Evolutionary conservation across 805 yeast genomes (phyloP), one percentile per base, ranked within the genome.

Genomic region (Metschnikowia continentalis): DNA sequence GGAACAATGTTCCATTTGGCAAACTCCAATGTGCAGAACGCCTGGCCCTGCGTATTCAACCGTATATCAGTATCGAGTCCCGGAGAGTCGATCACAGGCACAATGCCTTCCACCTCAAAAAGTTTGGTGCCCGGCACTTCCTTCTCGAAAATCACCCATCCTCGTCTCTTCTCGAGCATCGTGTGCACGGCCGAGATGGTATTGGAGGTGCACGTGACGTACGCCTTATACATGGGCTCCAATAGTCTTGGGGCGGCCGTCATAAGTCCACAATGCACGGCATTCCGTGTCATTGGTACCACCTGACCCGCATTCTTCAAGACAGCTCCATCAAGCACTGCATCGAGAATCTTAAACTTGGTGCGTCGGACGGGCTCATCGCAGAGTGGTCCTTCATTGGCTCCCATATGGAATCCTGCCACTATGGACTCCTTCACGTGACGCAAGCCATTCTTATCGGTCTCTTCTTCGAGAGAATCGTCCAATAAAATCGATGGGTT

Each of bases 61-160:
- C 96, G 69, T 32, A 94, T 69, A 64, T 94, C 99, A 0, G 96
- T 82, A 61, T 89, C 97, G 43, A 94, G 75, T 0, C 98, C 99
- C 48, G 86, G 72, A 1, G 97, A 86, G 56, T 94, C 99, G 43
- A 94, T 87, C 1, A 88, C 94, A 0, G 99, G 99, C 0, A 94
- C 70, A 32, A 66, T 68, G 0, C 91, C 96, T 37, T 69, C 69
- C 0, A 90, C 70, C 52, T 72, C 76, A 59, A 75, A 81, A 8
- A 92, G 67, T 11, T 81, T 86, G 0, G 98, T 84, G 0, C 89
- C 97, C 0, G 82, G 83, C 20, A 92, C 79, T 2, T 89, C 82
- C 0, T 53, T 54, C 35, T 76, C 79, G 0, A 63, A 61, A 5
- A 72, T 54, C 0, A 81, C 62, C 51, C 58, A 56, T 3, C 97